Percentiles rank a stretch among this genome's conserved stretches.
phyloP scores from a whole-genome alignment of 345 rosid species.

The Citropsis articulata region DNA sequence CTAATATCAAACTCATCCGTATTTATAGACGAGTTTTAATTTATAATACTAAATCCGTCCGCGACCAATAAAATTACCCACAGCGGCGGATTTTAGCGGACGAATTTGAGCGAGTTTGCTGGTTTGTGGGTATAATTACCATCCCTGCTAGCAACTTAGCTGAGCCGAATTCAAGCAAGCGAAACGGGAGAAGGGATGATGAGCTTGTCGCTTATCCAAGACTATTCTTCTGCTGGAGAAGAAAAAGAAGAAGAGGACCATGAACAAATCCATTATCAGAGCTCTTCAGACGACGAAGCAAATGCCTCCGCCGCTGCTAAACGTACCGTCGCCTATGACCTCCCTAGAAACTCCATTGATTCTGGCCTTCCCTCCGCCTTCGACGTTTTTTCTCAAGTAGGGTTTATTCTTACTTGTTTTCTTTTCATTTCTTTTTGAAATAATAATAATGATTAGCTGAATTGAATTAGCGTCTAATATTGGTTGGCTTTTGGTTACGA shows the following conservation, averaged over 20 bases:
- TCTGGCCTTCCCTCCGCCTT: conserved; percentile 84
- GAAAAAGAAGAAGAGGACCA: conserved; percentile 45
- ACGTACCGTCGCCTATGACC: conserved; percentile 21
- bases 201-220: conserved; percentile 83
- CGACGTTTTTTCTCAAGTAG: conserved; percentile 81
- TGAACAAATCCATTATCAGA: conserved; percentile 12
- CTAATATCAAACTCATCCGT: too few species aligned
- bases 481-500: conserved; percentile 24
- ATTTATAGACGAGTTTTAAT: too few species aligned
- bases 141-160: too few species aligned
- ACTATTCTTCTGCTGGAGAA: conserved; percentile 85
- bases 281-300: conserved; percentile 43
- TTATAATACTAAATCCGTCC: too few species aligned
- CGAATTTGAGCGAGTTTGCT: too few species aligned
- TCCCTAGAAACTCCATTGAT: conserved; percentile 33
- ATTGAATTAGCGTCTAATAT: background rate
- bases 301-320: conserved; percentile 24
- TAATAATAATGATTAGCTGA: too few species aligned
- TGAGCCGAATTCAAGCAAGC: background rate
- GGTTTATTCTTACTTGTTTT: background rate
- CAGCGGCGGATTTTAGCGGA: too few species aligned
- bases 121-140: too few species aligned
- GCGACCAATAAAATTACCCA: too few species aligned
- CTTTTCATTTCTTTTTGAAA: background rate
- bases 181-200: conserved; percentile 19